phyloP scores from a whole-genome alignment of 352 stramenopile species.

The Phytopythium ostracodes region DNA sequence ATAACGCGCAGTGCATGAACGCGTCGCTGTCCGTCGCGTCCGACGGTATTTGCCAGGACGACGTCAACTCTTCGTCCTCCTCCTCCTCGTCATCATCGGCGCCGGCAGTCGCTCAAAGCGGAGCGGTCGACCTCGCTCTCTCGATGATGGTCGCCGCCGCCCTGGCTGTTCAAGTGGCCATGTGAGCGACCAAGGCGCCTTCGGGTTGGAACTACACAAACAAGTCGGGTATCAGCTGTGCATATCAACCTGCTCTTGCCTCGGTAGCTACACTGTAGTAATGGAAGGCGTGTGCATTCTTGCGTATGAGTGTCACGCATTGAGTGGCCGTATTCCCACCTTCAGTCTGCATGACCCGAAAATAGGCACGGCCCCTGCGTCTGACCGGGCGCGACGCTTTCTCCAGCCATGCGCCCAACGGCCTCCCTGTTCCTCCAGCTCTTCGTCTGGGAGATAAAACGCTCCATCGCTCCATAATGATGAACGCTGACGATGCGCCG shows the following conservation, averaged over 20 bases:
- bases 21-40: constrained; percentile 18
- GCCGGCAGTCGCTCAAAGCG: neutral
- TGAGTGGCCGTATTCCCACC: too few species aligned
- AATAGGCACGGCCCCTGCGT: neutral
- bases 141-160: neutral
- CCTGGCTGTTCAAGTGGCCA: neutral
- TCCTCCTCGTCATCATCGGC: neutral
- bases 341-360: neutral
- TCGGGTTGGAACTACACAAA: neutral
- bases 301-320: too few species aligned
- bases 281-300: too few species aligned
- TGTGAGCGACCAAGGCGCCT: neutral
- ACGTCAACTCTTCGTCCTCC: neutral
- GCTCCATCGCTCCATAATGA: constrained; percentile 1
- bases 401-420: neutral
- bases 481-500: neutral
- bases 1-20: constrained; percentile 15
- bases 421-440: neutral
- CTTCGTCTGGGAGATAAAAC: neutral
- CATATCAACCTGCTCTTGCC: too few species aligned
- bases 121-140: neutral
- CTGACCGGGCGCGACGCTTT: neutral
- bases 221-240: neutral
- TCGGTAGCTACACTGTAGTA: too few species aligned
- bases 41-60: constrained; percentile 15